Evolutionary conservation across 345 rosid genomes (phyloP), one percentile per base, ranked within the genome.

Genomic region (Syzygium grande): DNA sequence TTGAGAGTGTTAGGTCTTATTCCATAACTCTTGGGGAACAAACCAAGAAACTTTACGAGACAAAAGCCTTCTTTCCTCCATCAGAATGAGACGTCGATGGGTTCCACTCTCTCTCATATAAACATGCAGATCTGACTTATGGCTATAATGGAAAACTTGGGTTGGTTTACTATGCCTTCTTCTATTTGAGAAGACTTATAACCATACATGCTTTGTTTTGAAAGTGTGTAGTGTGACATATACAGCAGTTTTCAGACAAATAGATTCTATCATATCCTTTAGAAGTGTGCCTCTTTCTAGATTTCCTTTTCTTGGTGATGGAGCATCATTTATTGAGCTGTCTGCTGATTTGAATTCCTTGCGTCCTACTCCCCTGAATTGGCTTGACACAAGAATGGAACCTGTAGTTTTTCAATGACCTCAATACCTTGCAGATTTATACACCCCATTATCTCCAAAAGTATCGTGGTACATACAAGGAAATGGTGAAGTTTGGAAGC

Each of bases 401-500:
- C 34, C 41, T 7, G 79, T 55, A 27, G 46, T 53, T 54, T 83
- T 53, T 90, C 88, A 91, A 84, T 52, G 51, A 58, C 46, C 30
- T 38, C 52, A 77, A 41, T 9, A 29, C 56, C 52, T 63, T 89
- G 94, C 95, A 94, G 96, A 95, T 93, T 89, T 94, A 16, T 95
- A 93, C 89, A 92, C 95, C 0, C 96, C 97, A 23, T 90, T 95
- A 83, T 95, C 97, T 52, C 97, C 96, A 5, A 95, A 87, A 89
- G 96, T 95, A 11, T 93, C 97, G 4, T 95, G 95, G 95, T 95
- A 90, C 89, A 92, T 94, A 86, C 95, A 95, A 91, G 94, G 97
- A 84, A 93, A 92, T 73, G 94, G 94, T 46, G 96, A 94, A 59
- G 87, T 63, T 11, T 90, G 95, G 95, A 95, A 92, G 90, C 93